phyloP scores from a whole-genome alignment of 2,329 filamentous ascomycete species.

The Exophiala alcalophila region DNA sequence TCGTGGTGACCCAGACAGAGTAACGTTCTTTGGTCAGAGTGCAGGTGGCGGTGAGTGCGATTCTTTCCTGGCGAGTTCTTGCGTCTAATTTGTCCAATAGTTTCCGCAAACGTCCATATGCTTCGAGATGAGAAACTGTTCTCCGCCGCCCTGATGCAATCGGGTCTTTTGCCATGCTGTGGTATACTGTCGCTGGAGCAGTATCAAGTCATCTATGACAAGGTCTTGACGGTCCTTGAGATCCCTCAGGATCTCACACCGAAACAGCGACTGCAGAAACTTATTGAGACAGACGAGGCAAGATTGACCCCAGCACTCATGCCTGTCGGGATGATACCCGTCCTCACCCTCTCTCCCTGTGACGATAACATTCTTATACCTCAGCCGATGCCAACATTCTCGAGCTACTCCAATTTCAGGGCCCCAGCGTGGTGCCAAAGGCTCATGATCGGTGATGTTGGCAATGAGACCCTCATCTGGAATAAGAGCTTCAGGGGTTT shows the following conservation, averaged over 20 bases:
- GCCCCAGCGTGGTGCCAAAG: slow-evolving; percentile 6
- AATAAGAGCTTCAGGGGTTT: slow-evolving; percentile 5
- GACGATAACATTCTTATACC: slow-evolving; percentile 1
- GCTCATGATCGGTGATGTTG: slow-evolving; percentile 7
- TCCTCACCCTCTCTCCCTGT: slow-evolving; percentile 5
- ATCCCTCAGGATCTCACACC: neutral
- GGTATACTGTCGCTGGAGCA: slow-evolving; percentile 1
- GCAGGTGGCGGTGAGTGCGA: slow-evolving; percentile 47
- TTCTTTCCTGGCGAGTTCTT: too few relatives aligned
- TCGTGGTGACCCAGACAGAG: slow-evolving; percentile 57
- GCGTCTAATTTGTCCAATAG: too few relatives aligned
- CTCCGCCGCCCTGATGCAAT: slow-evolving; percentile 5
- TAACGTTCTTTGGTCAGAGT: slow-evolving; percentile 52
- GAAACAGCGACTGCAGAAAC: slow-evolving; percentile 4
- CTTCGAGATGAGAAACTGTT: slow-evolving; percentile 7
- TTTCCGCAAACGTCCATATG: slow-evolving; percentile 5
- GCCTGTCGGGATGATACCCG: slow-evolving; percentile 1
- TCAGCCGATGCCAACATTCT: slow-evolving; percentile 1
- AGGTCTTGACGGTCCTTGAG: slow-evolving; percentile 3
- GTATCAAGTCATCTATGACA: slow-evolving; percentile 7
- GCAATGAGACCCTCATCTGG: slow-evolving; percentile 6
- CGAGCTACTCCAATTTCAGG: slow-evolving; percentile 1
- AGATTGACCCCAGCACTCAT: neutral
- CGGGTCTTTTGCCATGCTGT: slow-evolving; percentile 1
- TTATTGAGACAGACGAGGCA: slow-evolving; percentile 4